Conservation (phyloP, 257 asterid species). For the Ophiorrhiza pumila region DNA sequence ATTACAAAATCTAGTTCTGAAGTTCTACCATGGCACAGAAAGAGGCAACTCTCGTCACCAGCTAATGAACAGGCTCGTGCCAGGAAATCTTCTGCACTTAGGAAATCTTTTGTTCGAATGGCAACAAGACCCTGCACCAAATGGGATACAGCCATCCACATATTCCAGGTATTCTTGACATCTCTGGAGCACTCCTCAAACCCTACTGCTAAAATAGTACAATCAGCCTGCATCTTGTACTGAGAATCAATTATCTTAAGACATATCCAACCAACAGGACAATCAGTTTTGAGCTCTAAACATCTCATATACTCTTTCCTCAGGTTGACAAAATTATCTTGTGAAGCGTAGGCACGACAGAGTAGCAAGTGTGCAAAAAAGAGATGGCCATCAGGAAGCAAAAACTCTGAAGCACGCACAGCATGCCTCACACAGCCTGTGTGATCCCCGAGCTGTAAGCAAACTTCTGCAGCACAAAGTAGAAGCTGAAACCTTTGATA, state of each 20-base stretch:
- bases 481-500: conserved; percentile 72
- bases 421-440: conserved; percentile 57
- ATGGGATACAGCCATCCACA: conserved; percentile 63
- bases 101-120: conserved; percentile 49
- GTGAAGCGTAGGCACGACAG: conserved; percentile 78
- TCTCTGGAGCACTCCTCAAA: conserved; percentile 70
- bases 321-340: conserved; percentile 42
- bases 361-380: conserved; percentile 82
- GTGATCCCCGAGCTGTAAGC: conserved; percentile 64
- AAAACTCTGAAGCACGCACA: conserved; percentile 47
- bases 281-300: conserved; percentile 69
- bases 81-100: conserved; percentile 69
- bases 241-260: conserved; percentile 67
- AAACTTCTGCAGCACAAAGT: conserved; percentile 83
- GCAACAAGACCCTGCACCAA: conserved; percentile 88
- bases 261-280: conserved; percentile 81
- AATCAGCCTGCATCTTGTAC: conserved; percentile 55
- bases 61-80: conserved; percentile 68
- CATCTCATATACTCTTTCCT: conserved; percentile 58
- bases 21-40: conserved; percentile 75
- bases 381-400: conserved; percentile 51
- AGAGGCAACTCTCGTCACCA: conserved; percentile 54
- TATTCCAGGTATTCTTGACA: conserved; percentile 52
- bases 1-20: background rate
- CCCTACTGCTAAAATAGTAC: conserved; percentile 36